Evolutionary conservation across 805 yeast species (phyloP), one percentile per base, ranked within the genome.

Genomic region (Hanseniaspora osmophila): DNA sequence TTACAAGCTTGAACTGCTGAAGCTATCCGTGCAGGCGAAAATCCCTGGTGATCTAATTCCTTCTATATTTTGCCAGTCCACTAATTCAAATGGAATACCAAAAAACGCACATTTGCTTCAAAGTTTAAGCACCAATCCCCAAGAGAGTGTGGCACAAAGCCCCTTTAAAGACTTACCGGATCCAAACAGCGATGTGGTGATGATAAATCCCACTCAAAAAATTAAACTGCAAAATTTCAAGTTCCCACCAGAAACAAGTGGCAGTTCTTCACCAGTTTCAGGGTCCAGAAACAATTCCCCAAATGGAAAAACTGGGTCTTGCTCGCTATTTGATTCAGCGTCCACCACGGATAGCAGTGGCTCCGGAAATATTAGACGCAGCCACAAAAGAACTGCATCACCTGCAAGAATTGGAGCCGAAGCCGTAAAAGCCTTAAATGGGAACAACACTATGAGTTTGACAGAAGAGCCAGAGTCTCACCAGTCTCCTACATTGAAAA

Each of bases 321-420:
- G 15, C 27, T 22, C 35, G 10, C 10, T 32, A 9, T 32, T 32
- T 32, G 15, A 11, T 32, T 40, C 18, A 44, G 38, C 10, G 47
- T 40, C 6, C 52, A 47, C 16, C 48, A 46, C 19, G 54, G 41
- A 37, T 42, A 42, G 18, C 51, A 47, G 32, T 50, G 45, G 17
- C 42, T 33, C 30, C 49, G 33, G 32, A 44, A 27, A 45, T 52
- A 41, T 41, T 49, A 32, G 37, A 46, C 40, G 13, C 48, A 38
- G 44, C 42, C 42, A 55, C 40, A 54, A 52, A 49, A 60, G 79
- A 49, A 75, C 80, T 15, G 59, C 71, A 30, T 77, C 84, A 1
- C 87, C 87, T 0, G 82, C 85, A 1, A 77, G 76, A 52, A 69
- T 79, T 10, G 88, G 88, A 0, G 86, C 86, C 1, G 73, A 71